Evolutionary conservation across 2,329 filamentous ascomycete species (phyloP).

Genomic region (Fusarium bulbicola): DNA sequence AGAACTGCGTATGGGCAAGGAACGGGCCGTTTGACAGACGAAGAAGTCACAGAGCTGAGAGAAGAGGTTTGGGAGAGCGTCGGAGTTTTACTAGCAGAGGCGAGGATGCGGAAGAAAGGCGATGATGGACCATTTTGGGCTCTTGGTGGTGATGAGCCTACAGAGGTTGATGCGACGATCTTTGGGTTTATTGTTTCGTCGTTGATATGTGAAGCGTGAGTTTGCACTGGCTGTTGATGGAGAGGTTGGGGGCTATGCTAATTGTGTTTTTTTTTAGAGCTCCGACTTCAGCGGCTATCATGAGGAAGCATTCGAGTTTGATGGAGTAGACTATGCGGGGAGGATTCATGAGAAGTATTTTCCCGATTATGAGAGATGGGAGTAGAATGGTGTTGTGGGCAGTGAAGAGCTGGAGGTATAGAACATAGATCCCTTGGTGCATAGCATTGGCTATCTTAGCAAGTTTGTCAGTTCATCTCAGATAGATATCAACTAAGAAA

Average conservation of each 20-base stretch:
- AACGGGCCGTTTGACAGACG: conserved; percentile 57
- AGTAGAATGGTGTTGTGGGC: neutral
- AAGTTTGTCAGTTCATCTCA: neutral
- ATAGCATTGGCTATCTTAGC: too few species aligned
- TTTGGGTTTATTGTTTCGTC: conserved; percentile 67
- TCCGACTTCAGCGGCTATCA: conserved; percentile 56
- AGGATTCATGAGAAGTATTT: conserved; percentile 67
- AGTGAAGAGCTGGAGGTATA: neutral
- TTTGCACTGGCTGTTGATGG: conserved; percentile 21
- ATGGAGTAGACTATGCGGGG: conserved; percentile 64
- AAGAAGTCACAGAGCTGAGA: conserved; percentile 58
- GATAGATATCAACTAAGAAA: neutral
- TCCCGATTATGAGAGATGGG: conserved; percentile 61
- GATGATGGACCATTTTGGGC: conserved; percentile 63
- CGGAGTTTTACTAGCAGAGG: conserved; percentile 54
- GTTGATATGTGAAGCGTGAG: conserved; percentile 63
- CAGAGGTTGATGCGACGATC: conserved; percentile 65
- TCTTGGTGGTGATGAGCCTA: conserved; percentile 61
- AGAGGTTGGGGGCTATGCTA: neutral
- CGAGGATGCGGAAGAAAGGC: conserved; percentile 31
- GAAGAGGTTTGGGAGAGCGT: conserved; percentile 64
- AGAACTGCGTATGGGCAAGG: conserved; percentile 66
- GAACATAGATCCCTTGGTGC: neutral
- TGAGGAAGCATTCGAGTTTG: conserved; percentile 58
- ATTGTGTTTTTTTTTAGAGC: conserved; percentile 44